Evolutionary conservation across 2,329 filamentous ascomycete genomes (phyloP).

Genomic region (Pseudopyrenochaeta lycopersici): DNA sequence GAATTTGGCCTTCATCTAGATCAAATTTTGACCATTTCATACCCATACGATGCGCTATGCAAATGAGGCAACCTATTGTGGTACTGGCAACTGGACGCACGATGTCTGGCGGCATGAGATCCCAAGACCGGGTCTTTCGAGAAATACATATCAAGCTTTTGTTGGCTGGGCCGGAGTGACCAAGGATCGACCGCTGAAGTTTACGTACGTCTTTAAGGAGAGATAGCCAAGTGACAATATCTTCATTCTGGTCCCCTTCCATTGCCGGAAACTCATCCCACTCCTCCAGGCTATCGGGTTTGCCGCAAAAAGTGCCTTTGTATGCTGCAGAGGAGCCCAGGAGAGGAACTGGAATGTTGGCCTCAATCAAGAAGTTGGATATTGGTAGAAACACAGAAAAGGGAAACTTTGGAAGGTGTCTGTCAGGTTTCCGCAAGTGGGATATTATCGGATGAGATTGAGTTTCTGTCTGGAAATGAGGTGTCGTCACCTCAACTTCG

Average conservation of each 20-base stretch:
- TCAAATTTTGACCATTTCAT: slow-evolving; percentile 8
- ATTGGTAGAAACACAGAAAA: too few species aligned
- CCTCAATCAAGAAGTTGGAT: too few species aligned
- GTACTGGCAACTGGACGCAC: slow-evolving; percentile 14
- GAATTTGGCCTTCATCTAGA: background rate
- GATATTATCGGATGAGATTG: background rate
- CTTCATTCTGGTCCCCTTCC: too few species aligned
- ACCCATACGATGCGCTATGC: slow-evolving; percentile 5
- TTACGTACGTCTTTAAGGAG: slow-evolving; percentile 4
- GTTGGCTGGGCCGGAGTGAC: background rate
- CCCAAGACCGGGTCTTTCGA: slow-evolving; percentile 5
- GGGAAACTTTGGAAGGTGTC: too few species aligned
- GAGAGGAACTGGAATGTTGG: too few species aligned
- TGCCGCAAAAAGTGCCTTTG: background rate
- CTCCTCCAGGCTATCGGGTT: background rate
- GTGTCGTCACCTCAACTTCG: slow-evolving; percentile 17
- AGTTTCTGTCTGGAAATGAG: slow-evolving; percentile 7
- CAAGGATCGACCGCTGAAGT: background rate
- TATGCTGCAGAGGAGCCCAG: background rate
- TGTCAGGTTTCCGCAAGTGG: too few species aligned
- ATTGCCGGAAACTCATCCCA: too few species aligned
- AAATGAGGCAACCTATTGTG: background rate
- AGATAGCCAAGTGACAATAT: slow-evolving; percentile 2
- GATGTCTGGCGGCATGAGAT: slow-evolving; percentile 15
- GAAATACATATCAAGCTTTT: background rate